phyloP scores from a whole-genome alignment of 106 monocot species.

The Allium cepa region DNA sequence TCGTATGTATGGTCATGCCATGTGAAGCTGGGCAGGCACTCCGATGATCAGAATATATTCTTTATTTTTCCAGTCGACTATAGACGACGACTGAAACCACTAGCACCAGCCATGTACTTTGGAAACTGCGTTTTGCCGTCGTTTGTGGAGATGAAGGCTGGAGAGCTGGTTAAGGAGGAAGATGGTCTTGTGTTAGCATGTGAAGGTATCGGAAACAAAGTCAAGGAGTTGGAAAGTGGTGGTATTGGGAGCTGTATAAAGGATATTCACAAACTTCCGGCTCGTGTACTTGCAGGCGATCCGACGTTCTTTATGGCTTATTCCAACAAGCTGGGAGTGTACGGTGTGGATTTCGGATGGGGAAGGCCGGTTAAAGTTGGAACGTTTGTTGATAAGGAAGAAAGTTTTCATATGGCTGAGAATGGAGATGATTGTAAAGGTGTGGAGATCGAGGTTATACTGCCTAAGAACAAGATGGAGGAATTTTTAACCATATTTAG shows the following conservation, averaged over 20 bases:
- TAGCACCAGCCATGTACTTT: slow-evolving; percentile 13
- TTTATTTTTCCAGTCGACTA: neutral
- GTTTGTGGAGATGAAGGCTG: neutral
- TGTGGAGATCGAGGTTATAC: slow-evolving; percentile 3
- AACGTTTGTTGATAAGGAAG: slow-evolving; percentile 8
- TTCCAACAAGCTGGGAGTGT: slow-evolving; percentile 29
- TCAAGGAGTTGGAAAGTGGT: neutral
- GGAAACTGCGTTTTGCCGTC: slow-evolving; percentile 24
- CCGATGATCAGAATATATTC: neutral
- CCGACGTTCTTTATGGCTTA: slow-evolving; percentile 11
- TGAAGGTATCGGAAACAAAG: neutral
- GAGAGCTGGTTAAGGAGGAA: slow-evolving; percentile 2
- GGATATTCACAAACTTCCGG: neutral
- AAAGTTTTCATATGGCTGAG: slow-evolving; percentile 8
- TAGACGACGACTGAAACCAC: slow-evolving; percentile 17
- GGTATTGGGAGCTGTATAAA: neutral
- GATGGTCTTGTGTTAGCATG: neutral
- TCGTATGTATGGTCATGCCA: slow-evolving; percentile 23
- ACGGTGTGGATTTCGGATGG: slow-evolving; percentile 39
- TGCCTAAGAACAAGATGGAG: neutral
- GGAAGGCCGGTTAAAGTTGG: slow-evolving; percentile 37
- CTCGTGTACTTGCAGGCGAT: neutral
- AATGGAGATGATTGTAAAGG: slow-evolving; percentile 4
- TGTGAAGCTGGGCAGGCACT: neutral
- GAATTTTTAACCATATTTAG: neutral